Evolutionary conservation across 495 filamentous ascomycete species (phyloP).

Genomic region (Hypoxylon rickii): DNA sequence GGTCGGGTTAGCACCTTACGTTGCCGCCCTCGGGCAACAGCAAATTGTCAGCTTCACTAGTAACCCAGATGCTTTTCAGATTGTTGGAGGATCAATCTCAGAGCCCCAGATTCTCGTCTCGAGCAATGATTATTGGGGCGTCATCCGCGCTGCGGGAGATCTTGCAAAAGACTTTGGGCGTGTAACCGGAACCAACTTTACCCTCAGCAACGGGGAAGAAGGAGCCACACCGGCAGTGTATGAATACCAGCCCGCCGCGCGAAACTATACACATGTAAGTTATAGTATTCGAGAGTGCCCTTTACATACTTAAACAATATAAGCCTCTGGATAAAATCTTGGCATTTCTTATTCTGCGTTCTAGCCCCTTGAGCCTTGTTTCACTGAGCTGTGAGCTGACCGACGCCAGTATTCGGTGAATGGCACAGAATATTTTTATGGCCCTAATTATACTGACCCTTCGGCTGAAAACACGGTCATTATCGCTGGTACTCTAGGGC

Average conservation of each 20-base stretch:
- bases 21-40: slow-evolving; percentile 59
- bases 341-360: background rate
- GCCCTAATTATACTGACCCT: slow-evolving; percentile 50
- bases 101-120: slow-evolving; percentile 57
- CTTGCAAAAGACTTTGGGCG: slow-evolving; percentile 73
- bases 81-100: slow-evolving; percentile 50
- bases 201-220: slow-evolving; percentile 54
- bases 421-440: slow-evolving; percentile 47
- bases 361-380: background rate
- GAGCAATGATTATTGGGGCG: slow-evolving; percentile 65
- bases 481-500: slow-evolving; percentile 70
- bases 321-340: background rate
- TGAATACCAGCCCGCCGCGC: slow-evolving; percentile 48
- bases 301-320: background rate
- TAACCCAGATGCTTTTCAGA: slow-evolving; percentile 43
- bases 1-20: slow-evolving; percentile 29
- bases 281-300: background rate
- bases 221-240: slow-evolving; percentile 44
- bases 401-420: slow-evolving; percentile 48
- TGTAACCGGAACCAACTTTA: slow-evolving; percentile 66
- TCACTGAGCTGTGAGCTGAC: slow-evolving; percentile 1
- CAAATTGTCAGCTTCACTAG: slow-evolving; percentile 56
- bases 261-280: slow-evolving; percentile 54
- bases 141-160: slow-evolving; percentile 68
- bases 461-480: slow-evolving; percentile 58